Evolutionary conservation across 805 yeast species (phyloP).

Genomic region (Starmerella davenportii): DNA sequence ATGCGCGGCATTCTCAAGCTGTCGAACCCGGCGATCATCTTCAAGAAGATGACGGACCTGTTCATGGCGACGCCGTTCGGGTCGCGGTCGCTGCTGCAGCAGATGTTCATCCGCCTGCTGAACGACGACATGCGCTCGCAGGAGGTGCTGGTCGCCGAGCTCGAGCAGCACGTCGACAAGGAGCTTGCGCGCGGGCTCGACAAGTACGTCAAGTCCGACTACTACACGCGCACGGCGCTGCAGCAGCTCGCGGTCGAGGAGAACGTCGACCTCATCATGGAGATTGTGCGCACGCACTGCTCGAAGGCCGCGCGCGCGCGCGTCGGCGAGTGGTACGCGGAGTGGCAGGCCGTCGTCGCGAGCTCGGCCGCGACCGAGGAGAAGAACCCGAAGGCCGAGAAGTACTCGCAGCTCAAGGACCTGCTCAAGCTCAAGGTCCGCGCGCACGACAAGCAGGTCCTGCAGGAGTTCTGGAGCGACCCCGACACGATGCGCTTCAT

Average conservation of each 20-base stretch:
- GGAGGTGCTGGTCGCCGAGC: constrained; percentile 33
- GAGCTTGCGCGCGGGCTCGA: constrained; percentile 16
- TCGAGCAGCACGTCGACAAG: constrained; percentile 27
- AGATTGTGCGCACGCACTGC: constrained; percentile 7
- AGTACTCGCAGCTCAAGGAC: constrained; percentile 39
- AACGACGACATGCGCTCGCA: constrained; percentile 58
- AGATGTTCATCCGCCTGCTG: constrained; percentile 50
- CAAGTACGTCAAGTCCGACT: constrained; percentile 13
- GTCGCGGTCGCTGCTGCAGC: constrained; percentile 49
- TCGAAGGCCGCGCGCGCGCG: constrained; percentile 4
- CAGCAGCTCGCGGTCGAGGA: constrained; percentile 17
- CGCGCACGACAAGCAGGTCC: constrained; percentile 53
- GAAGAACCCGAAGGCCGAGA: constrained; percentile 23
- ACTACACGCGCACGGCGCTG: constrained; percentile 18
- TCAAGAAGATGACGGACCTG: constrained; percentile 62
- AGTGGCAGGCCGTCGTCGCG: constrained; percentile 24
- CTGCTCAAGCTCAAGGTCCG: constrained; percentile 47
- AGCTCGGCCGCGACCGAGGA: constrained; percentile 13
- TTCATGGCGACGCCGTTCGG: constrained; percentile 68
- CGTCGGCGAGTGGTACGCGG: constrained; percentile 20
- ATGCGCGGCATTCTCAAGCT: constrained; percentile 59
- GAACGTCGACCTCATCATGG: constrained; percentile 13
- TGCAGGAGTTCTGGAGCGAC: constrained; percentile 70
- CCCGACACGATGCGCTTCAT: constrained; percentile 61
- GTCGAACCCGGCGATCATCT: constrained; percentile 74